Percentiles rank a stretch among this genome's conserved stretches.
Conservation (phyloP, 352 stramenopile species). For the Plasmopara halstedii region DNA sequence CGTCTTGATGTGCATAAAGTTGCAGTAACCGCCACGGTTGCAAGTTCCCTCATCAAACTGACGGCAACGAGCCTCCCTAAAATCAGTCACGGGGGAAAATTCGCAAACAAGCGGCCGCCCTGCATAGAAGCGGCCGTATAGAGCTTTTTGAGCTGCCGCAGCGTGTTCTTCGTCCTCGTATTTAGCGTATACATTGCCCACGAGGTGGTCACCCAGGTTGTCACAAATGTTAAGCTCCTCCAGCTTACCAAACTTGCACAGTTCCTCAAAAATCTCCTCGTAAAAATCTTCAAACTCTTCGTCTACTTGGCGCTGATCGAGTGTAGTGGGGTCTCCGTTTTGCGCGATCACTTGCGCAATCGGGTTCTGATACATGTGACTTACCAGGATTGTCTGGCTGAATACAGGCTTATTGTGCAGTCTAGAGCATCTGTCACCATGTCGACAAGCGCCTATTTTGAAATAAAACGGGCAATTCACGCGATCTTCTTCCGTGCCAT, state of each 20-base stretch:
- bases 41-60: slow-evolving; percentile 99
- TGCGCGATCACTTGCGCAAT: slow-evolving; percentile 84
- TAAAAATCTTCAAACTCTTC: slow-evolving; percentile 97
- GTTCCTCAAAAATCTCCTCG: slow-evolving; percentile 97
- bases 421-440: slow-evolving; percentile 97
- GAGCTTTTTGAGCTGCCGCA: slow-evolving; percentile 90
- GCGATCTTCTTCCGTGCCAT: slow-evolving; percentile 95
- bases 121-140: slow-evolving; percentile 97
- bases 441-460: slow-evolving; percentile 99
- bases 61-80: slow-evolving; percentile 95
- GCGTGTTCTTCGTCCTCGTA: slow-evolving; percentile 98
- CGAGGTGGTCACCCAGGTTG: slow-evolving; percentile 99
- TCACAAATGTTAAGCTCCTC: slow-evolving; percentile 99
- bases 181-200: slow-evolving; percentile 99
- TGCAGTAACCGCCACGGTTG: slow-evolving; percentile 97
- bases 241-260: slow-evolving; percentile 97
- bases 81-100: slow-evolving; percentile 98
- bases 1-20: slow-evolving; percentile 99
- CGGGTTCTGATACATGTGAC: slow-evolving; percentile 98
- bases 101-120: slow-evolving; percentile 94
- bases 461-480: slow-evolving; percentile 99
- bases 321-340: slow-evolving; percentile 68
- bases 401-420: slow-evolving; percentile 99
- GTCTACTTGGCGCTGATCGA: slow-evolving; percentile 89
- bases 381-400: slow-evolving; percentile 97